phyloP scores from a whole-genome alignment of 352 stramenopile species.

The Aphanomyces astaci region DNA sequence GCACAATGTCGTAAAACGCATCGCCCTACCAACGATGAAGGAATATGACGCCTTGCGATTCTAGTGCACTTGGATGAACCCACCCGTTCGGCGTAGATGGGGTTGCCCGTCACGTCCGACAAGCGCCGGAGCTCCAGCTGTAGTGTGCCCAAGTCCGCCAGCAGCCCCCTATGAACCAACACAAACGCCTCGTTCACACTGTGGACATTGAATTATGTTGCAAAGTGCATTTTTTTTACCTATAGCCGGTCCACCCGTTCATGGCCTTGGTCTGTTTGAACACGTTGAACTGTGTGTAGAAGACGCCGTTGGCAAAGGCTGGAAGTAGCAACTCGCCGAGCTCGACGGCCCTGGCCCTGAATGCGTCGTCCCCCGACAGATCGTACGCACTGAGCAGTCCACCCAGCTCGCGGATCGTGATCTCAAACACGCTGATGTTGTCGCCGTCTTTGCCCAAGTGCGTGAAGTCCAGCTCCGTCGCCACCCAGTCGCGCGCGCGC shows the following conservation, averaged over 20 bases:
- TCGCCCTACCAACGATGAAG: conserved; percentile 48
- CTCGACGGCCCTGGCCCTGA: conserved; percentile 90
- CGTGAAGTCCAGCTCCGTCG: conserved; percentile 66
- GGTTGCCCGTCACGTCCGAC: conserved; percentile 64
- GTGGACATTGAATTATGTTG: background rate
- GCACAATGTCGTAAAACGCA: conserved; percentile 63
- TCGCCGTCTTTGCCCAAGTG: conserved; percentile 46
- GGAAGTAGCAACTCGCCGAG: conserved; percentile 85
- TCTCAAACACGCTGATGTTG: conserved; percentile 96
- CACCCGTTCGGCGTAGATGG: conserved; percentile 61
- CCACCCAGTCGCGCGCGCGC: conserved; percentile 84
- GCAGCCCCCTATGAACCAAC: conserved; percentile 36
- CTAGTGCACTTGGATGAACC: background rate
- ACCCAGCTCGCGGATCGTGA: conserved; percentile 96
- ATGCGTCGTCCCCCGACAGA: conserved; percentile 75
- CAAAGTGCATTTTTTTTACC: conserved; percentile 26
- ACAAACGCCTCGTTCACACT: background rate
- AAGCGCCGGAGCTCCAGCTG: conserved; percentile 79
- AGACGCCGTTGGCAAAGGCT: conserved; percentile 90
- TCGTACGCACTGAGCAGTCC: conserved; percentile 95
- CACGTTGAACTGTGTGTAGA: conserved; percentile 86
- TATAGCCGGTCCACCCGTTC: conserved; percentile 33
- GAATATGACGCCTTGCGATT: conserved; percentile 21
- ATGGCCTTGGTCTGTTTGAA: conserved; percentile 48
- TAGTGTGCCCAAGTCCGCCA: conserved; percentile 78